Percentiles rank a stretch among this genome's conserved stretches.
Conservation (phyloP, 2,329 filamentous ascomycete genomes). For the Gnomoniopsis smithogilvyi region DNA sequence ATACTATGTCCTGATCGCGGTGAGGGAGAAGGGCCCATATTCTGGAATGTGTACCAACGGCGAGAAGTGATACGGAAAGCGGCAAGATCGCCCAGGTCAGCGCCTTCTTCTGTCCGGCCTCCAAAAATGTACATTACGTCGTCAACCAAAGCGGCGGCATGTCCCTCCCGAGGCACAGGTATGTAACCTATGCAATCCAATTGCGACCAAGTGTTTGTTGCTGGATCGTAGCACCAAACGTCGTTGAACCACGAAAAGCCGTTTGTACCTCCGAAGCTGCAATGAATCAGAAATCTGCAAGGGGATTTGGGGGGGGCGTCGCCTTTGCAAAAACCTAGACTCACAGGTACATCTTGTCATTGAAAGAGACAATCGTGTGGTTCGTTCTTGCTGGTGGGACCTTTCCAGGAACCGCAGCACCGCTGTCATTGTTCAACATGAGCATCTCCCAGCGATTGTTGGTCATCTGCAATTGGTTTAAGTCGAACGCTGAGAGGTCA, state of each 20-base stretch:
- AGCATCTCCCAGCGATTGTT: slow-evolving; percentile 93
- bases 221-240: slow-evolving; percentile 93
- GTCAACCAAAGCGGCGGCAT: slow-evolving; percentile 88
- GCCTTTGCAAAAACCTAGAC: slow-evolving; percentile 29
- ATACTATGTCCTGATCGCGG: slow-evolving; percentile 95
- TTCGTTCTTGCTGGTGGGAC: slow-evolving; percentile 90
- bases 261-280: slow-evolving; percentile 94
- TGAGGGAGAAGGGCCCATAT: slow-evolving; percentile 96
- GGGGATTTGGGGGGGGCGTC: too few relatives aligned
- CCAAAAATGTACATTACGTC: slow-evolving; percentile 99
- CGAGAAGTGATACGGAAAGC: slow-evolving; percentile 73
- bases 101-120: slow-evolving; percentile 88
- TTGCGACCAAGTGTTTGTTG: slow-evolving; percentile 78
- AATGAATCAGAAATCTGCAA: slow-evolving; percentile 13
- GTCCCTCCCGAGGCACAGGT: slow-evolving; percentile 86
- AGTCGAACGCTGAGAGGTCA: slow-evolving; percentile 88
- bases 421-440: slow-evolving; percentile 69
- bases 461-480: slow-evolving; percentile 89
- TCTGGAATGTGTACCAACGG: slow-evolving; percentile 98
- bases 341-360: slow-evolving; percentile 91
- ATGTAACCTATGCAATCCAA: slow-evolving; percentile 98
- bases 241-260: slow-evolving; percentile 98
- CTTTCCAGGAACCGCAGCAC: slow-evolving; percentile 56
- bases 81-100: slow-evolving; percentile 87
- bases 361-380: slow-evolving; percentile 86